phyloP scores from a whole-genome alignment of 2,329 filamentous ascomycete species.

The Apiospora pterosperma region DNA sequence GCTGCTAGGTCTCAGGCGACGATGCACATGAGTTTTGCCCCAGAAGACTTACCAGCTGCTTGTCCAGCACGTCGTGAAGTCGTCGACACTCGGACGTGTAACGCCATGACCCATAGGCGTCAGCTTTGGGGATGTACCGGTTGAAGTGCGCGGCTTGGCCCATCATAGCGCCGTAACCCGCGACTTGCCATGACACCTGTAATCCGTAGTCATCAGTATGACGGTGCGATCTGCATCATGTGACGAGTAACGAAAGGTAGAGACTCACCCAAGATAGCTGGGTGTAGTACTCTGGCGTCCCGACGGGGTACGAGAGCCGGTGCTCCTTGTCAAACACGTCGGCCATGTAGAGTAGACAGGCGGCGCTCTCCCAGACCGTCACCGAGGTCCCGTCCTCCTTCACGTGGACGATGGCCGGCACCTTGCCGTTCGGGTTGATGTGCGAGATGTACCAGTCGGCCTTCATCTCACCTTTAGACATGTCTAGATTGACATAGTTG shows the following conservation, averaged over 20 bases:
- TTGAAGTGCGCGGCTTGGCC: constrained; percentile 18
- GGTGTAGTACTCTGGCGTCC: constrained; percentile 19
- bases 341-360: constrained; percentile 21
- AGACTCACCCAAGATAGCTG: constrained; percentile 21
- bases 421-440: constrained; percentile 21
- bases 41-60: constrained; percentile 14
- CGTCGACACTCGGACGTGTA: constrained; percentile 15
- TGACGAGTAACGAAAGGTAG: neutral
- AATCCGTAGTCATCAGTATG: neutral
- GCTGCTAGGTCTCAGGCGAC: too few relatives aligned
- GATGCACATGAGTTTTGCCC: too few relatives aligned
- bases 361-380: constrained; percentile 21
- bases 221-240: too few relatives aligned
- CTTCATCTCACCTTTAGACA: constrained; percentile 11
- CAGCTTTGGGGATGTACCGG: constrained; percentile 16
- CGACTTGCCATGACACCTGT: constrained; percentile 20
- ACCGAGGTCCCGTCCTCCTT: constrained; percentile 19
- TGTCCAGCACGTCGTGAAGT: constrained; percentile 17
- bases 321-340: constrained; percentile 21
- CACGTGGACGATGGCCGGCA: constrained; percentile 21
- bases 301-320: constrained; percentile 16
- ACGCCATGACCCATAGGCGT: constrained; percentile 15
- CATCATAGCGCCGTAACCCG: constrained; percentile 17
- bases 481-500: constrained; percentile 17
- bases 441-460: constrained; percentile 17